Evolutionary conservation across 768 basidiomycete species (phyloP).

Genomic region (Kwoniella dendrophila): DNA sequence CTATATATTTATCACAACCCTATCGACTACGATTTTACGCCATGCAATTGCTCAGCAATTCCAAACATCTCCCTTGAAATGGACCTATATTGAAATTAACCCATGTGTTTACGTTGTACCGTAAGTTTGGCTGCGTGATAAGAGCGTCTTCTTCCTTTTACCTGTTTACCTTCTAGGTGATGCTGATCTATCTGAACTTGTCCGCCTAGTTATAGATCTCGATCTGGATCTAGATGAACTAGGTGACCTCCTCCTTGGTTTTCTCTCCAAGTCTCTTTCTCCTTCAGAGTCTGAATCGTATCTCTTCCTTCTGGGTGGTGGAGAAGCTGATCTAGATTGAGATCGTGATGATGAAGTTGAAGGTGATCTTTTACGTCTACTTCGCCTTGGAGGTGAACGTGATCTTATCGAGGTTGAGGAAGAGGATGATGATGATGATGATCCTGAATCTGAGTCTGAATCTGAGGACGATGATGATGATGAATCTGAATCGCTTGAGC

Average conservation of each 20-base stretch:
- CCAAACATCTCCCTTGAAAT: not conserved
- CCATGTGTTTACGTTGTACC: too few relatives aligned
- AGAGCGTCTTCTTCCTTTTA: not conserved
- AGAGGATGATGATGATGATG: slow-evolving; percentile 7
- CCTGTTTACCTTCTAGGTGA: not conserved
- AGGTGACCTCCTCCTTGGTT: slow-evolving; percentile 8
- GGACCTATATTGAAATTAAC: too few relatives aligned
- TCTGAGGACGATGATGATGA: slow-evolving; percentile 29
- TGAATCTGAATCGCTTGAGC: slow-evolving; percentile 24
- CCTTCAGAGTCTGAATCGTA: slow-evolving; percentile 1
- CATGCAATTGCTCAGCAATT: too few relatives aligned
- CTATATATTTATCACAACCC: too few relatives aligned
- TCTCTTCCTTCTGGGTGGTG: slow-evolving; percentile 9
- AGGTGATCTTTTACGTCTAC: slow-evolving; percentile 16
- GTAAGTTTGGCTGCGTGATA: too few relatives aligned
- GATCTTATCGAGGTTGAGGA: too few relatives aligned
- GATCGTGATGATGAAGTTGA: slow-evolving; percentile 18
- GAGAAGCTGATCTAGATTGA: slow-evolving; percentile 14
- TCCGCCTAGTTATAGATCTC: not conserved
- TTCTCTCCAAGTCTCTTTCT: slow-evolving; percentile 11
- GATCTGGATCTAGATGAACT: slow-evolving; percentile 5
- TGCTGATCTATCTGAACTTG: not conserved
- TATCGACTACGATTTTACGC: too few relatives aligned
- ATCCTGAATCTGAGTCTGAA: slow-evolving; percentile 27
- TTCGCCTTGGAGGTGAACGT: slow-evolving; percentile 15